Base-by-base conservation (phyloP, 2,329 filamentous ascomycete species). In the Penicillium janthinellum region DNA sequence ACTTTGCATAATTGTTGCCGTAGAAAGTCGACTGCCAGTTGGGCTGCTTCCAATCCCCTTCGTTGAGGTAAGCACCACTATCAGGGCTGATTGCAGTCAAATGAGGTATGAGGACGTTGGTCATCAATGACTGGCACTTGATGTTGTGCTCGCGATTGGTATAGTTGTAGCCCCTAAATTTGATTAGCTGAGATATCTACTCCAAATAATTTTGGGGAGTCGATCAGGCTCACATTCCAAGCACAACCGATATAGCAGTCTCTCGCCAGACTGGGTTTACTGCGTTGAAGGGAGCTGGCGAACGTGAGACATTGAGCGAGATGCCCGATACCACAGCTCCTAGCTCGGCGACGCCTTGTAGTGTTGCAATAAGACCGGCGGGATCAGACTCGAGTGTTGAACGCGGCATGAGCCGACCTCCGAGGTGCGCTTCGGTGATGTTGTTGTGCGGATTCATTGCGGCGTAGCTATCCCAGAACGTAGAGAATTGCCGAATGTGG, bases 391-490 rank as follows among this genome's bases (percentile, higher is more conserved):
- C 56, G 0, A 70, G 47, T 0, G 54, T 47, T 0, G 54, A 59
- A 1, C 62, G 63, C 20, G 70, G 67, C 25, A 68, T 63, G 1
- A 68, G 55, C 1, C 64, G 55, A 2, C 67, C 65, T n/a, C 67
- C 67, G 14, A 63, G 12, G 5, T 64, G 50, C 15, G 50, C 56
- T 5, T 65, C 64, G 0, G 59, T 65, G 28, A 67, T 60, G 10
- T 65, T 65, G 8, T 52, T 28, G 6, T 44, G 39, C 7, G 55
- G 56, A 72, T 91, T 89, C 67, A 96, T 83, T 68, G 85, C 86
- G 67, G 96, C 90, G 68, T 91, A 84, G 35, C 82, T 86, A 80
- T 95, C 95, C 74, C 96, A 96, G 28, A 58, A 67, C 8, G 64
- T 62, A 7, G 63, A 48, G 38, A 65, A 65, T 1, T 58, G 51